A percentile compares a stretch with the other conserved stretches of the same genome.
Conservation (phyloP, 164 flowering plant species). For the Warburgia ugandensis region DNA sequence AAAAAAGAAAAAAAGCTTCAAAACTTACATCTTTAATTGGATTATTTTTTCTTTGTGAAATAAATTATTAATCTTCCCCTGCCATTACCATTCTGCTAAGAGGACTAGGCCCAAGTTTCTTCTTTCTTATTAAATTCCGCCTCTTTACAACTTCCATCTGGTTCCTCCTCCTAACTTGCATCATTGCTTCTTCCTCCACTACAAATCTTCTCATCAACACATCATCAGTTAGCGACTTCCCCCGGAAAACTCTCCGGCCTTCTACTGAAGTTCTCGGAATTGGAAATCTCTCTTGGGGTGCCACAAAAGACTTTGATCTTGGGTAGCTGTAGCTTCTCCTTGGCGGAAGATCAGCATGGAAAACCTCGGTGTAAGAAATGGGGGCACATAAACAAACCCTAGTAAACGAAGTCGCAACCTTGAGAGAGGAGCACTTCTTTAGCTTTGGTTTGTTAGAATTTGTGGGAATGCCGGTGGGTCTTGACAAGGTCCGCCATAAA, state of each 20-base stretch:
- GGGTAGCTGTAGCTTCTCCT: slow-evolving; percentile 78
- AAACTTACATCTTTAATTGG: neutral
- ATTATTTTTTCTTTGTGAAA: neutral
- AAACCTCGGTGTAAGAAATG: slow-evolving; percentile 75
- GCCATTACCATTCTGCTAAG: slow-evolving; percentile 66
- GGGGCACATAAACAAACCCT: slow-evolving; percentile 89
- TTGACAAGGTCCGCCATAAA: slow-evolving; percentile 48
- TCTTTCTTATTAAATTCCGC: slow-evolving; percentile 49
- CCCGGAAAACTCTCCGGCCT: slow-evolving; percentile 59
- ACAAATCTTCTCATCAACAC: slow-evolving; percentile 88
- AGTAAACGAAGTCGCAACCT: slow-evolving; percentile 69
- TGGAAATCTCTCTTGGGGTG: slow-evolving; percentile 17
- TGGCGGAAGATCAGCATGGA: slow-evolving; percentile 57
- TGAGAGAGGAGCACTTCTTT: slow-evolving; percentile 63
- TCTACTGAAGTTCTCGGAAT: slow-evolving; percentile 36
- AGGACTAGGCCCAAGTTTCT: slow-evolving; percentile 80
- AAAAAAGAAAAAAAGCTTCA: neutral
- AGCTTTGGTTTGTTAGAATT: slow-evolving; percentile 32
- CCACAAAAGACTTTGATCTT: slow-evolving; percentile 29
- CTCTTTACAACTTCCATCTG: slow-evolving; percentile 78
- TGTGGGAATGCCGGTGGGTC: slow-evolving; percentile 23
- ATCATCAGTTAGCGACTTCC: slow-evolving; percentile 81
- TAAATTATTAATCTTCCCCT: slow-evolving; percentile 11
- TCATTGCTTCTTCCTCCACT: slow-evolving; percentile 84
- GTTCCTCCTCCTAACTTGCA: slow-evolving; percentile 63